Evolutionary conservation across 2,329 filamentous ascomycete genomes (phyloP).

Genomic region (Xylaria sp.): DNA sequence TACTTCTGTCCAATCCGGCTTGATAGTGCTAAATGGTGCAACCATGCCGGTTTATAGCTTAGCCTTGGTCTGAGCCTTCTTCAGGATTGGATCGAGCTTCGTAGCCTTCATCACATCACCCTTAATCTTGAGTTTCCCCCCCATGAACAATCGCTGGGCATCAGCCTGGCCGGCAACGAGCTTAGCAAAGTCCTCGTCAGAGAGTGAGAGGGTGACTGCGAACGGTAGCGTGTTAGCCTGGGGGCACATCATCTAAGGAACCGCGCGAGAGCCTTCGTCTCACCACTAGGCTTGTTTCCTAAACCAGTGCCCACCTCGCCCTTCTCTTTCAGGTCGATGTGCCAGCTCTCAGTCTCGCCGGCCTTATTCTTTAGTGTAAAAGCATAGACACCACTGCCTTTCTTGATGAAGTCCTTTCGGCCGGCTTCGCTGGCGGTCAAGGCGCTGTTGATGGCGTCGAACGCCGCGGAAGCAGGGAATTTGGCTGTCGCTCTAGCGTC

Average conservation of each 20-base stretch:
- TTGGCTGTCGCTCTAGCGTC: slow-evolving; percentile 57
- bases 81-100: slow-evolving; percentile 90
- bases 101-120: slow-evolving; percentile 99
- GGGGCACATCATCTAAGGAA: background rate
- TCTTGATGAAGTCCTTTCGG: slow-evolving; percentile 83
- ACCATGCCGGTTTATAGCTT: slow-evolving; percentile 72
- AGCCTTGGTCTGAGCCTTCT: slow-evolving; percentile 82
- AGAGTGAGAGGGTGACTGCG: slow-evolving; percentile 81
- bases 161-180: slow-evolving; percentile 88
- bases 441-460: slow-evolving; percentile 81
- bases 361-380: slow-evolving; percentile 90
- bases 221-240: slow-evolving; percentile 1
- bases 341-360: slow-evolving; percentile 84
- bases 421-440: slow-evolving; percentile 73
- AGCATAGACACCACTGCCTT: slow-evolving; percentile 84
- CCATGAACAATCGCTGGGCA: slow-evolving; percentile 95
- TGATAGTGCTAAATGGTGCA: background rate
- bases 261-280: slow-evolving; percentile 35
- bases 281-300: slow-evolving; percentile 83
- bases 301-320: slow-evolving; percentile 80
- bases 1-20: slow-evolving; percentile 12
- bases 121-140: slow-evolving; percentile 97
- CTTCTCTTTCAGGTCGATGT: slow-evolving; percentile 92
- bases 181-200: slow-evolving; percentile 84
- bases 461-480: slow-evolving; percentile 89